Percentiles rank a stretch among this genome's conserved stretches.
phyloP scores from a whole-genome alignment of 495 filamentous ascomycete species.

The Penicillium maclennaniae region DNA sequence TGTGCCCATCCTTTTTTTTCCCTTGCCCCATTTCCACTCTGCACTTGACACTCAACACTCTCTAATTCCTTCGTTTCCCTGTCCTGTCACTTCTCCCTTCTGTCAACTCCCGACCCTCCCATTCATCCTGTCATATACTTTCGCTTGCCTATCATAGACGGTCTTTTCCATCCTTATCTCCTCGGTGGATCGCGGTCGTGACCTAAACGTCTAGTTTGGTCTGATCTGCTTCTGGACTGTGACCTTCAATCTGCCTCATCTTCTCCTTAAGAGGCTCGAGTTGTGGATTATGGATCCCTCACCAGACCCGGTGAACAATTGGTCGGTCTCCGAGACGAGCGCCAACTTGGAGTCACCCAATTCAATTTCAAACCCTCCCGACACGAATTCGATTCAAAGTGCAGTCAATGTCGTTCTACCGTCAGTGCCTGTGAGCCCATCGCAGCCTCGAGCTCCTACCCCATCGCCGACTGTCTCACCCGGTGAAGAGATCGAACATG shows the following conservation, averaged over 20 bases:
- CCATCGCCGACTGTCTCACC: conserved; percentile 4
- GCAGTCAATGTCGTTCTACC: neutral
- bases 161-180: neutral
- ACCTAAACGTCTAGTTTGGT: neutral
- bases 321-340: conserved; percentile 2
- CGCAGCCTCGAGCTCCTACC: conserved; percentile 7
- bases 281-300: conserved; percentile 24
- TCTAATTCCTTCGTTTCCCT: neutral
- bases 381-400: neutral
- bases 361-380: neutral
- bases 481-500: conserved; percentile 36
- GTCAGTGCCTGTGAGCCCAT: conserved; percentile 4
- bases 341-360: neutral
- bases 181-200: neutral
- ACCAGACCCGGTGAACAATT: conserved; percentile 1
- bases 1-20: neutral
- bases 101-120: neutral
- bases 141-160: conserved; percentile 1
- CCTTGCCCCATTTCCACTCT: neutral
- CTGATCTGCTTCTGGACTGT: neutral
- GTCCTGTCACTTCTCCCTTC: conserved; percentile 1
- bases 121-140: conserved; percentile 11
- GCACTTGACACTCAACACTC: neutral
- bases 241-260: conserved; percentile 7
- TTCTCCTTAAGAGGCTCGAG: conserved; percentile 4